A percentile compares a stretch with the other conserved stretches of the same genome.
Conservation (phyloP, 257 asterid species). For the Verbascum thapsus region DNA sequence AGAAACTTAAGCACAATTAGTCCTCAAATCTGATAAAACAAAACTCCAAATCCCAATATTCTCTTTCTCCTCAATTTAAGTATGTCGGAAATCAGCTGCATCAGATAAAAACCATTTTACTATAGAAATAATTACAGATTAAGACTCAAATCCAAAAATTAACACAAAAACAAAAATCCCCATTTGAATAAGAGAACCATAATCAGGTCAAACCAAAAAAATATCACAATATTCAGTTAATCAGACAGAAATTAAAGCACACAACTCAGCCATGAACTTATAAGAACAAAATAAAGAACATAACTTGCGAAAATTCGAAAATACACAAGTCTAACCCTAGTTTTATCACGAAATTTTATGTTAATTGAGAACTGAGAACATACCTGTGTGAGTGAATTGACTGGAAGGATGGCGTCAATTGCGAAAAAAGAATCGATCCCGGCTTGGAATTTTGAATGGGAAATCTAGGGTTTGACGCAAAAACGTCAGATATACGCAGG, state of each 20-base stretch:
- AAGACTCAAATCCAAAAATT: slow-evolving; percentile 15
- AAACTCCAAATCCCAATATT: slow-evolving; percentile 18
- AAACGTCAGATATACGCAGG: slow-evolving; percentile 32
- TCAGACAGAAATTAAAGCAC: slow-evolving; percentile 35
- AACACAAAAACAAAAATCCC: slow-evolving; percentile 22
- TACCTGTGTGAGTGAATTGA: slow-evolving; percentile 47
- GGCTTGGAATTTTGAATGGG: slow-evolving; percentile 42
- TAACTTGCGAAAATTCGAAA: slow-evolving; percentile 6
- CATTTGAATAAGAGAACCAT: slow-evolving; percentile 19
- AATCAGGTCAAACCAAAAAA: slow-evolving; percentile 23
- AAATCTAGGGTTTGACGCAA: slow-evolving; percentile 43
- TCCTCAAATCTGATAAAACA: slow-evolving; percentile 33
- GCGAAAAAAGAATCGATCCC: slow-evolving; percentile 37
- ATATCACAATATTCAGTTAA: slow-evolving; percentile 31
- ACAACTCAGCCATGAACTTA: slow-evolving; percentile 16
- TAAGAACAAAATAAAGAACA: slow-evolving; percentile 24
- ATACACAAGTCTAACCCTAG: slow-evolving; percentile 24
- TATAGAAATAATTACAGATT: not conserved
- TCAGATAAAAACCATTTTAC: slow-evolving; percentile 28
- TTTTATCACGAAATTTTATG: slow-evolving; percentile 19
- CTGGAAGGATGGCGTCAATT: slow-evolving; percentile 35
- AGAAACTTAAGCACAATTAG: slow-evolving; percentile 7
- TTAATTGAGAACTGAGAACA: slow-evolving; percentile 38
- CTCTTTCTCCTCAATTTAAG: slow-evolving; percentile 26
- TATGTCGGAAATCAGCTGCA: slow-evolving; percentile 46